Evolutionary conservation across 1,139 yeast species (phyloP).

Genomic region (Suhomyces guaymorum): DNA sequence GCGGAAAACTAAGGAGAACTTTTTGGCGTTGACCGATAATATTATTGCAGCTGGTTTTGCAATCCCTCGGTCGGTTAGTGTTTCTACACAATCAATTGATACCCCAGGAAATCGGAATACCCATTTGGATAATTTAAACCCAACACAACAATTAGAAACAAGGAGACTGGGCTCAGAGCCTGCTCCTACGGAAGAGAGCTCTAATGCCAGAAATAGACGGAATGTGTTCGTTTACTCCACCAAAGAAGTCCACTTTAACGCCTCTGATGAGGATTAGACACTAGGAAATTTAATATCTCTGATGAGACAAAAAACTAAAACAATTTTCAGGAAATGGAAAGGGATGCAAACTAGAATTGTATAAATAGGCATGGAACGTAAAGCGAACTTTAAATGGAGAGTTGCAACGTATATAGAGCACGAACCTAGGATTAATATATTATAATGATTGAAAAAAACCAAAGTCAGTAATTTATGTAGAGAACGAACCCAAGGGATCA

Average conservation of each 20-base stretch:
- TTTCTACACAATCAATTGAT: slow-evolving; percentile 26
- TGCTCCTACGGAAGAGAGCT: no score
- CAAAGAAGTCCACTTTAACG: slow-evolving; percentile 48
- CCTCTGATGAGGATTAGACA: slow-evolving; percentile 17
- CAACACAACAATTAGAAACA: slow-evolving; percentile 3
- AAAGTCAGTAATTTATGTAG: no score
- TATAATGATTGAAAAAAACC: no score
- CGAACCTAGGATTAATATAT: no score
- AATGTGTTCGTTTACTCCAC: slow-evolving; percentile 59
- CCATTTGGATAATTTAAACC: slow-evolving; percentile 16
- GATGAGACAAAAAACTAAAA: no score
- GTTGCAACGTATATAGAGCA: no score
- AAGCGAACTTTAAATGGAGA: no score
- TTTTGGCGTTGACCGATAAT: slow-evolving; percentile 52
- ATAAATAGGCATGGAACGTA: no score
- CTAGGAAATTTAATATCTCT: not conserved
- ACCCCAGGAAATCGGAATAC: slow-evolving; percentile 13
- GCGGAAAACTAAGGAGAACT: slow-evolving; percentile 35
- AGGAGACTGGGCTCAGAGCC: no score
- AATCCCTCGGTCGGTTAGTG: slow-evolving; percentile 56
- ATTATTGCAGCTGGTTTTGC: slow-evolving; percentile 62
- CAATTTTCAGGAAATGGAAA: slow-evolving; percentile 1
- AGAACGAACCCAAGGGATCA: no score
- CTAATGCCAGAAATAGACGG: slow-evolving; percentile 26
- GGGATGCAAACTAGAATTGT: no score